These are phyloP conservation scores for Aciculoconidium aculeatum DNA, from an alignment of 805 yeast species.

Conservation along the genomic window DNA sequence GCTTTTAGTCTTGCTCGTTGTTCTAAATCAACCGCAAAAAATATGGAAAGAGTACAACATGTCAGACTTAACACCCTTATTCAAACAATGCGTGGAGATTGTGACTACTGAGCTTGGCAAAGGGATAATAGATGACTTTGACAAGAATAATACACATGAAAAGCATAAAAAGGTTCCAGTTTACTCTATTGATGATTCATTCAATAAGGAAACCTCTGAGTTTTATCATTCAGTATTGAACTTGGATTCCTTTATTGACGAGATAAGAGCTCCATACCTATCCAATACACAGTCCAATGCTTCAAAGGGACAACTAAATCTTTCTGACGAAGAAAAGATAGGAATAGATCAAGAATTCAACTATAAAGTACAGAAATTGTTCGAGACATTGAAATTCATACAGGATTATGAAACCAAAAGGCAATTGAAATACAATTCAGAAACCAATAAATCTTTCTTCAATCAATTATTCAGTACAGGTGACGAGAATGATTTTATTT, in stretches of 20 bases:
- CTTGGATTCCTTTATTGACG: constrained; percentile 26
- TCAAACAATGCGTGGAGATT: constrained; percentile 42
- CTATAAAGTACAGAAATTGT: constrained; percentile 45
- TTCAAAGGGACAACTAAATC: neutral
- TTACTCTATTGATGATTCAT: constrained; percentile 30
- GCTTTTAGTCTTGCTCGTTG: no score
- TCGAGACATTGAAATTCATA: constrained; percentile 43
- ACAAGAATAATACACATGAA: constrained; percentile 3
- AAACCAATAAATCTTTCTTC: constrained; percentile 4
- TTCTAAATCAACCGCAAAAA: no score
- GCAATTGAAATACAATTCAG: no score
- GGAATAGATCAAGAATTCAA: constrained; percentile 52
- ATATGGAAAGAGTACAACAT: no score
- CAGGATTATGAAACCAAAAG: constrained; percentile 50
- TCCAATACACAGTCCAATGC: constrained; percentile 22
- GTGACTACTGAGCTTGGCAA: constrained; percentile 27
- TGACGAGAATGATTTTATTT: constrained; percentile 29
- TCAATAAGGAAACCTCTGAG: constrained; percentile 34
- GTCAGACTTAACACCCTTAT: constrained; percentile 46
- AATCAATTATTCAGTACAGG: constrained; percentile 11
- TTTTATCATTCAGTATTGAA: constrained; percentile 27
- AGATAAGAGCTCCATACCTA: constrained; percentile 30
- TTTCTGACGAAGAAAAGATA: constrained; percentile 40
- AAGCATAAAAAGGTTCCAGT: no score
- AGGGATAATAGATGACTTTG: constrained; percentile 5